Evolutionary conservation across 2,329 filamentous ascomycete genomes (phyloP), one percentile per base, ranked within the genome.

Genomic region (Calonectria pauciramosa): DNA sequence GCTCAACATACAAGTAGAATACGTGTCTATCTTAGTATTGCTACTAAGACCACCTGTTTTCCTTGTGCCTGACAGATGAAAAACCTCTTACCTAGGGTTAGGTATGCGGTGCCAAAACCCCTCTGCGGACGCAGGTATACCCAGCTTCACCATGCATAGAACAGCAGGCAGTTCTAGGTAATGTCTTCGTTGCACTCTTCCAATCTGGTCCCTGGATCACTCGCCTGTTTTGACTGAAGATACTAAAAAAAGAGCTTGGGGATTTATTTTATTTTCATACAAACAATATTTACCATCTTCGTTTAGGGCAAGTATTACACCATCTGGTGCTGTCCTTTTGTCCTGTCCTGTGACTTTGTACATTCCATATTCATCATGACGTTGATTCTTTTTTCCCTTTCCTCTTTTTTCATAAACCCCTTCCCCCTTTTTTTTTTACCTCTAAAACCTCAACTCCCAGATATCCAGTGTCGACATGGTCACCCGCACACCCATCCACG

Each of bases 391-490:
- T 20, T n/a, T 52, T 52, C 16, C 9, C 14, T 13, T 11, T 49
- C 13, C 20, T n/a, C 23, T 20, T 30, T 67, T 60, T 18, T 13
- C 18, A 28, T 36, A 20, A 23, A 23, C 30, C 18, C 4, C 7
- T 8, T n/a, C 23, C 9, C 13, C 10, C 36, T 28, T 51, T 41
- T 26, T 69, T 77, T 75, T 76, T 23, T 60, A 13, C 9, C 14
- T 9, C 38, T 76, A 82, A 67, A 81, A 82, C 16, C 79, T 71
- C 75, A 82, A 18, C 34, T 82, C 78, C 81, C 81, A 82, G 7
- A 82, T 54, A 75, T 82, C 81, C 75, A 82, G 32, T 20, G 81
- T 81, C 34, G 80, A 78, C 72, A 77, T 79, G 41, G 75, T 77
- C 34, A 78, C 75, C 32, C 76, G 77, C 56, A 79, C 56, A 2